Base-by-base conservation (phyloP, 345 rosid genomes). In the Populus deltoides region DNA sequence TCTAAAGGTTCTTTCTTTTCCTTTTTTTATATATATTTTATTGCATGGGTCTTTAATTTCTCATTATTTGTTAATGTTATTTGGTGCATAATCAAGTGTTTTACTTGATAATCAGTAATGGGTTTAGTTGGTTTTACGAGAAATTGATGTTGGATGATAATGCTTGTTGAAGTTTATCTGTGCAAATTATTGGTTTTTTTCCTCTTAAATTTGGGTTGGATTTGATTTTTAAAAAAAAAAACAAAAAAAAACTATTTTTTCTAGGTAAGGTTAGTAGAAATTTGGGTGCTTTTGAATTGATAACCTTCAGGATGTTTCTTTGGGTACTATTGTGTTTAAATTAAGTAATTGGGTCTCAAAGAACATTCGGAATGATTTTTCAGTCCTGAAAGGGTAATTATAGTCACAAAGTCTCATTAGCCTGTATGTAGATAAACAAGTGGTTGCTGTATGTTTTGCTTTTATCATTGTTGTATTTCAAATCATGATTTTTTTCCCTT, bases 1-100 rank as follows among this genome's bases (percentile, higher is more conserved):
- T 90, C 99, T 43, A 97, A 93, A 91, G 98, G 98, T 90, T 74
- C 38, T 68, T 10, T 17, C 1, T 18, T 66, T 39, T 62, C 6
- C 36, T 45, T 27, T 61, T 12, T 8, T 6, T 15, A 15, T 68
- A 25, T 49, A 29, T 27, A 6, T 72, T 66, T 16, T 3, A 9
- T 45, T 73, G 25, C 45, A 36, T 25, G 8, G 47, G 27, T 49
- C 13, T 13, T 10, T 41, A 57, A 20, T 8, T 57, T 8, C 1
- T 24, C 1, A n/a, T 59, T 43, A 43, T n/a, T 59, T n/a, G 24
- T n/a, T 59, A 59, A n/a, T 57, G 29, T 59, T 59, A 59, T n/a
- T n/a, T n/a, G 63, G 29, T n/a, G 63, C 15, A n/a, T n/a, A 59
- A n/a, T 59, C 65, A 0, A n/a, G 65, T 59, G 29, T 59, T 10